Conservation (phyloP, 164 flowering plant species). For the Macadamia integrifolia region DNA sequence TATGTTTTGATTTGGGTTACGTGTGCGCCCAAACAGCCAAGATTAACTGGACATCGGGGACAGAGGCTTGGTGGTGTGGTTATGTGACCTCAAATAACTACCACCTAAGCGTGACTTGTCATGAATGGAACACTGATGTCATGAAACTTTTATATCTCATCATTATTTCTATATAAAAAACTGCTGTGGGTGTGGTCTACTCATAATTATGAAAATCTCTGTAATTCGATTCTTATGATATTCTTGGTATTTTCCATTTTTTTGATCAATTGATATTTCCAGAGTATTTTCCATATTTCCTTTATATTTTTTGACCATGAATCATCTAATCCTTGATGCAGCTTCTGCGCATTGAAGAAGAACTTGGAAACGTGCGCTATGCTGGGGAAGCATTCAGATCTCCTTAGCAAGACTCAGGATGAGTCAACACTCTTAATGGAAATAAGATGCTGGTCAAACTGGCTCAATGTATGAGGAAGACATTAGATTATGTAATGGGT, state of each 20-base stretch:
- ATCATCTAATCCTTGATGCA: slow-evolving; percentile 21
- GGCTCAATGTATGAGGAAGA: neutral
- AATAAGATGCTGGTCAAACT: slow-evolving; percentile 12
- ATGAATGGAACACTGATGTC: neutral
- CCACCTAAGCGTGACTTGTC: too few species aligned
- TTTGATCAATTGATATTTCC: neutral
- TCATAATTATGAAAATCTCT: too few species aligned
- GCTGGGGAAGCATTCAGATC: slow-evolving; percentile 91
- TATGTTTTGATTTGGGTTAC: too few species aligned
- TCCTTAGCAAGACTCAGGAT: slow-evolving; percentile 29
- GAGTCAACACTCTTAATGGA: neutral
- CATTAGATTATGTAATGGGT: neutral
- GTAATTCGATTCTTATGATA: too few species aligned
- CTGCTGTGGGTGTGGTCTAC: too few species aligned
- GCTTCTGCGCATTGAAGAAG: slow-evolving; percentile 94
- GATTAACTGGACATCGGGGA: neutral
- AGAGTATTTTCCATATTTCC: neutral
- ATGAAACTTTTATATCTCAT: neutral
- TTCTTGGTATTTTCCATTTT: neutral
- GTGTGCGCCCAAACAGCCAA: too few species aligned
- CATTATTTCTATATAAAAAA: too few species aligned
- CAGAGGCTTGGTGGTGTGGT: neutral
- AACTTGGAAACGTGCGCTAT: slow-evolving; percentile 82
- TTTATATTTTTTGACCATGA: neutral
- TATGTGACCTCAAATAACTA: too few species aligned